Conservation (phyloP, 768 basidiomycete genomes). For the Phlegmacium glaucopus region DNA sequence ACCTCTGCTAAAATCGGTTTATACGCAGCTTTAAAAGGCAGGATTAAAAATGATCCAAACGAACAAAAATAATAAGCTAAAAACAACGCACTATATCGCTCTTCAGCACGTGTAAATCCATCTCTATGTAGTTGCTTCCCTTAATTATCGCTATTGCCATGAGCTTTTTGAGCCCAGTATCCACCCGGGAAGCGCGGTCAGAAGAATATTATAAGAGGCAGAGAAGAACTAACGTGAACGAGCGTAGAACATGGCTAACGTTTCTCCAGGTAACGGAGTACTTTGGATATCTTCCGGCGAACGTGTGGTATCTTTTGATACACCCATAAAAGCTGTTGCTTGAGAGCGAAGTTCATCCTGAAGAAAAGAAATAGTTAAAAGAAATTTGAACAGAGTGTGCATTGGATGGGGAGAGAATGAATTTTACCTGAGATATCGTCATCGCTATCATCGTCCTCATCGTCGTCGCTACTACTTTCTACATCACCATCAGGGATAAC, state of each 20-base stretch:
- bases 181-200: constrained; percentile 44
- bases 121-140: constrained; percentile 79
- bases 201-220: not conserved
- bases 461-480: constrained; percentile 59
- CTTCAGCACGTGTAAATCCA: constrained; percentile 74
- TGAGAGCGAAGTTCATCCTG: constrained; percentile 32
- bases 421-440: constrained; percentile 33
- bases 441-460: constrained; percentile 54
- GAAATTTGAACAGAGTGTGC: not conserved
- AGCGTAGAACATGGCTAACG: constrained; percentile 78
- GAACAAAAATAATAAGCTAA: no score
- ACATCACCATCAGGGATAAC: constrained; percentile 60
- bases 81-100: constrained; percentile 66
- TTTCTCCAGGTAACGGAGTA: constrained; percentile 84
- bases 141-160: constrained; percentile 52
- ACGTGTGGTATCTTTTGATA: constrained; percentile 52
- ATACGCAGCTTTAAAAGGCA: no score
- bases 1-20: constrained; percentile 82
- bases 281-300: constrained; percentile 67
- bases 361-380: not conserved
- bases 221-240: constrained; percentile 59
- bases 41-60: no score
- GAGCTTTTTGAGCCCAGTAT: constrained; percentile 78
- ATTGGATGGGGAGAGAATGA: not conserved
- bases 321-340: constrained; percentile 53